Evolutionary conservation across 257 asterid species (phyloP).

Genomic region (Knoxia roxburghii): DNA sequence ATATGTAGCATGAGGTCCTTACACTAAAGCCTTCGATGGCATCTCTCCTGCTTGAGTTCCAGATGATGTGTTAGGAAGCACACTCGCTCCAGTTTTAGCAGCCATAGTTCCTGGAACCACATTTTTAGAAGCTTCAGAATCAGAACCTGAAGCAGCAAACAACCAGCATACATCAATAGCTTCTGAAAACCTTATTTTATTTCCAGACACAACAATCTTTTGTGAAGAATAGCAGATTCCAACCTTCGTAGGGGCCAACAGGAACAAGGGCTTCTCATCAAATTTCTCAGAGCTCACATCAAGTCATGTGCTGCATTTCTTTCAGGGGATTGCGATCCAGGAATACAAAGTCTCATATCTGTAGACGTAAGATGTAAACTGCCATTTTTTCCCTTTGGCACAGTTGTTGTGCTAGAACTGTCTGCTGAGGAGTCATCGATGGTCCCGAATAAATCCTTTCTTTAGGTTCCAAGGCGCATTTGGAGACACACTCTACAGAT

Average conservation of each 20-base stretch:
- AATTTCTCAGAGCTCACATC: slow-evolving; percentile 33
- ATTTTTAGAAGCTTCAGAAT: slow-evolving; percentile 34
- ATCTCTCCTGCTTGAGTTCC: slow-evolving; percentile 35
- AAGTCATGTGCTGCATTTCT: slow-evolving; percentile 37
- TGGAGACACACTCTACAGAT: slow-evolving; percentile 38
- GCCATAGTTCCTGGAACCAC: too few species aligned
- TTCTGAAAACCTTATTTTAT: slow-evolving; percentile 67
- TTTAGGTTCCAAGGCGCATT: slow-evolving; percentile 34
- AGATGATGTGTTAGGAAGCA: slow-evolving; percentile 30
- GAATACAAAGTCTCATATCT: slow-evolving; percentile 82
- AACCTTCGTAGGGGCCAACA: slow-evolving; percentile 58
- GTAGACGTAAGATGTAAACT: slow-evolving; percentile 69
- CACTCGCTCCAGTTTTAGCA: slow-evolving; percentile 30
- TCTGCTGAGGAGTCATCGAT: slow-evolving; percentile 72
- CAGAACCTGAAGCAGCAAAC: slow-evolving; percentile 40
- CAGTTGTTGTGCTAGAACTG: slow-evolving; percentile 38
- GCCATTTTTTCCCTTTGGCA: slow-evolving; percentile 35
- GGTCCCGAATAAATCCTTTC: slow-evolving; percentile 70
- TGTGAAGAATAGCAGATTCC: slow-evolving; percentile 43
- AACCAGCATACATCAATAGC: slow-evolving; percentile 65
- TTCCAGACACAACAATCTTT: slow-evolving; percentile 56
- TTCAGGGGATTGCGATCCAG: slow-evolving; percentile 82
- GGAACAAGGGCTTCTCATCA: slow-evolving; percentile 70
- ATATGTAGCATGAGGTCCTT: slow-evolving; percentile 12
- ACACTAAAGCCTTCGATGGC: slow-evolving; percentile 34